Evolutionary conservation across 148 eudicot genomes (phyloP), one percentile per base, ranked within the genome.

Genomic region (Salicornia ramosissima): DNA sequence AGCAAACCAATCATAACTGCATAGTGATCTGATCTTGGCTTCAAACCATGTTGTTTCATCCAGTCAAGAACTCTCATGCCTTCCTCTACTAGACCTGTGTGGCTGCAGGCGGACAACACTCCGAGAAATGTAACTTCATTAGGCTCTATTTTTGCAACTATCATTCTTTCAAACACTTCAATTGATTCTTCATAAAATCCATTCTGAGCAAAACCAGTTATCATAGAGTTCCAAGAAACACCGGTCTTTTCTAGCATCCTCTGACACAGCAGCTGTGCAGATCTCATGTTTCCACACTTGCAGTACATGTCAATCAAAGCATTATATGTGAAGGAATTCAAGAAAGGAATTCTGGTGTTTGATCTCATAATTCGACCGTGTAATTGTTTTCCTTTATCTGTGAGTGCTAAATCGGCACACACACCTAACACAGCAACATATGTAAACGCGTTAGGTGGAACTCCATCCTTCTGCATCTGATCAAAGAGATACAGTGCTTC

Each of bases 251-350:
- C 75, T 16, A 80, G 72, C 75, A 83, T 75, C 53, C 72, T 71
- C 51, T 84, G 83, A 52, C 84, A 87, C 58, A 86, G n/a, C 52
- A 59, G 56, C 58, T 60, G 55, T 16, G 92, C 85, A 30, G 86
- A 78, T 69, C 46, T 80, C 84, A 85, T 83, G 58, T 88, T 88
- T 58, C 94, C 97, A 58, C 86, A 86, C 79, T 88, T 88, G 67
- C 89, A 80, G 64, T 90, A 86, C 91, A 90, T 79, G 65, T 88
- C 83, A 50, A 87, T 78, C 71, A 90, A 52, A 72, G 96, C 87
- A 77, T 90, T 90, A 43, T 43, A 76, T 34, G 86, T 51, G 59
- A 78, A 88, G 36, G 79, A 71, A 72, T 84, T 88, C 64, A 59
- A 49, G 52, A 67, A 54, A 2, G 67, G 71, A 53, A 50, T 64